phyloP scores from a whole-genome alignment of 2,329 filamentous ascomycete species.

The Colletotrichum zoysiae region DNA sequence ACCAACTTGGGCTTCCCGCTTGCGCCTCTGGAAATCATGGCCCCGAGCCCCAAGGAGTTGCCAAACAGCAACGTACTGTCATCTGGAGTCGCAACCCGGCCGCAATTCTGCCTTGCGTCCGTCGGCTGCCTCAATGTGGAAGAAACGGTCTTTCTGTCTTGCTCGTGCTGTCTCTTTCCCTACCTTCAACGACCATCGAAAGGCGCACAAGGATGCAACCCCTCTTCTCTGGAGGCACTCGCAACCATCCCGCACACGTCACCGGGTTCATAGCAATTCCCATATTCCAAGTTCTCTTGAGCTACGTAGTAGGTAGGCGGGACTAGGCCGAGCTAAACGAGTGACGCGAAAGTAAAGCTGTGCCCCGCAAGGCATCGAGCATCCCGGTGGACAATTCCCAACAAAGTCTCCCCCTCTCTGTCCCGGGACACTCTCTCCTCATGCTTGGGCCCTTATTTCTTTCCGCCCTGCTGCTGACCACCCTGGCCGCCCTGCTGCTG shows the following conservation, averaged over 20 bases:
- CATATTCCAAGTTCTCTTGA: not conserved
- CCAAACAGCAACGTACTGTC: not conserved
- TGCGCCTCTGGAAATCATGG: not conserved
- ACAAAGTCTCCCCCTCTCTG: not conserved
- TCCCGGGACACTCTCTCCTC: not conserved
- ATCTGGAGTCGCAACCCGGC: not conserved
- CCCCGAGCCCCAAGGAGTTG: not conserved
- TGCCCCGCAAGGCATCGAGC: not conserved
- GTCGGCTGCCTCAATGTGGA: not conserved
- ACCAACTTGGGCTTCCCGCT: not conserved
- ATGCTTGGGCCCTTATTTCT: not conserved
- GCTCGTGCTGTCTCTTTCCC: not conserved
- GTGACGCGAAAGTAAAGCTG: not conserved
- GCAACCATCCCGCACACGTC: not conserved
- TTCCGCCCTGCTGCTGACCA: conserved; percentile 20
- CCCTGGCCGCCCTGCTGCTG: conserved; percentile 1
- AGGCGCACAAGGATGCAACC: too few relatives aligned
- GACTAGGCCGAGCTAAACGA: not conserved
- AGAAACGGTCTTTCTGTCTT: not conserved
- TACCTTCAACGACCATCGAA: not conserved
- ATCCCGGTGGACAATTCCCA: not conserved
- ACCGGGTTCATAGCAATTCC: not conserved
- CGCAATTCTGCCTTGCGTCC: not conserved
- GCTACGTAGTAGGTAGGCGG: not conserved
- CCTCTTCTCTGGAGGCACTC: too few relatives aligned